Base-by-base conservation (phyloP, 2,329 filamentous ascomycete genomes). In the Tolypocladium endophyticum region DNA sequence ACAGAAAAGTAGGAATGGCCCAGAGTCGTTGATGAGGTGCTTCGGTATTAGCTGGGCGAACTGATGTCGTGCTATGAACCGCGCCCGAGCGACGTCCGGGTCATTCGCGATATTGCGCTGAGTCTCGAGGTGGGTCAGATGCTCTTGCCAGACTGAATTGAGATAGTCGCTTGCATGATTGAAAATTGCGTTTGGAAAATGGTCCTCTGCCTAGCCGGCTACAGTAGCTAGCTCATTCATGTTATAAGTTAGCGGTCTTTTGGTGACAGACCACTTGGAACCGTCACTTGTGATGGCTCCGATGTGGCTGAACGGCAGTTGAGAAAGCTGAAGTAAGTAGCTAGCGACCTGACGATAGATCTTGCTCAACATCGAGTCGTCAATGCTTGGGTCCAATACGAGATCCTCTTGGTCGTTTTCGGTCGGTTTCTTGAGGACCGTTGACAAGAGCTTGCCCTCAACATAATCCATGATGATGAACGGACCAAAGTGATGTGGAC, bases 1-100 rank as follows among this genome's bases (percentile, higher is more conserved):
- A 60, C 72, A 76, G 64, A 73, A 77, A 57, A 69, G 65, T 61
- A 67, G 65, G 65, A 75, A 77, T 35, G 69, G 73, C 16, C 73
- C 70, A n/a, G 56, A 36, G 45, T 75, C 65, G 36, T 71, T 58
- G 20, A 65, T 62, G 56, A 64, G 23, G 41, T 43, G 23, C 41
- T 43, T 23, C 2, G 41, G 41, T 3, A 43, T 23, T 5, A 43
- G 41, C 60, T 72, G 63, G 47, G 50, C 50, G 58, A 74, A 71
- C 33, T 64, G 66, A 61, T 68, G 67, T 45, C 72, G 70, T 41
- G 73, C 70, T 54, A 74, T 67, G 59, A 70, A 74, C 8, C 67
- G 68, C 56, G 64, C 54, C 60, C 63, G 64, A 9, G 67, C 68
- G 39, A 68, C 66, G 55, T 69, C 64, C 11, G 61, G 25, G 61